A percentile compares a stretch with the other conserved stretches of the same genome.
Conservation (phyloP, 2,329 filamentous ascomycete genomes). For the Verticillium nubilum region DNA sequence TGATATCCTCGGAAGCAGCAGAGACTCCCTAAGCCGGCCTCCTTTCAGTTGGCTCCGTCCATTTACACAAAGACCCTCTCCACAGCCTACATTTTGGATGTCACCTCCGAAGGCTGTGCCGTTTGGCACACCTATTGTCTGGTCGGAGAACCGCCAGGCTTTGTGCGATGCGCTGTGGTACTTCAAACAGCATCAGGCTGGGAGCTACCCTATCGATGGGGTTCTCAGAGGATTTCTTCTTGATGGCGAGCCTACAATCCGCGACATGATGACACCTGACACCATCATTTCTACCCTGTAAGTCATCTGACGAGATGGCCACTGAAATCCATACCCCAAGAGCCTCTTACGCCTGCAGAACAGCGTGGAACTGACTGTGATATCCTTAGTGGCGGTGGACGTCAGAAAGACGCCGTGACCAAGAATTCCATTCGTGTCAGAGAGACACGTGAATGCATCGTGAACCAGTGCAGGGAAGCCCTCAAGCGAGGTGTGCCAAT, state of each 20-base stretch:
- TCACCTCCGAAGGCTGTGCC: neutral
- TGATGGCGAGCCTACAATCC: slow-evolving; percentile 44
- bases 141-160: slow-evolving; percentile 51
- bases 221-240: slow-evolving; percentile 54
- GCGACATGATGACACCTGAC: slow-evolving; percentile 55
- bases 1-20: too few relatives aligned
- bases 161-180: slow-evolving; percentile 60
- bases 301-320: slow-evolving; percentile 18
- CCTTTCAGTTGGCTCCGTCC: neutral
- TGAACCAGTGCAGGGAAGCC: slow-evolving; percentile 37
- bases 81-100: neutral
- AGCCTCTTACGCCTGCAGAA: neutral
- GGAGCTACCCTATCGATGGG: slow-evolving; percentile 44
- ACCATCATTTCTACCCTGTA: slow-evolving; percentile 60
- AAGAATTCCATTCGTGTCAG: slow-evolving; percentile 15
- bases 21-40: neutral
- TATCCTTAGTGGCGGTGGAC: slow-evolving; percentile 46
- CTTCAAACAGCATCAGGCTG: slow-evolving; percentile 56
- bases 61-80: neutral
- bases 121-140: slow-evolving; percentile 31
- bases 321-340: neutral
- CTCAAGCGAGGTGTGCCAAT: slow-evolving; percentile 43
- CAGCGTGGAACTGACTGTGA: neutral
- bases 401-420: slow-evolving; percentile 35
- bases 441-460: slow-evolving; percentile 3